phyloP scores from a whole-genome alignment of 345 rosid species.

The Carallia brachiata region DNA sequence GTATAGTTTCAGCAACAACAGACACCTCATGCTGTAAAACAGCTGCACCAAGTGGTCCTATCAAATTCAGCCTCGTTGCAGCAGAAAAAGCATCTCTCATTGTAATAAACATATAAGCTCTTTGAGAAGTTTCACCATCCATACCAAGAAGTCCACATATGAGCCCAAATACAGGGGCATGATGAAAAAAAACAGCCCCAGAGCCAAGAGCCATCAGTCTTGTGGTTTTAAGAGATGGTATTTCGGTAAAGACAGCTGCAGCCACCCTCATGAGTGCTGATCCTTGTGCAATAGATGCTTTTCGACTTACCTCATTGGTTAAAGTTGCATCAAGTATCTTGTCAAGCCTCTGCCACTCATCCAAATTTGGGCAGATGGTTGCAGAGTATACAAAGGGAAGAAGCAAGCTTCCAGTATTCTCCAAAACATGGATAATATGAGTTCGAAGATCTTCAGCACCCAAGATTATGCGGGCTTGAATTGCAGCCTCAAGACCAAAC shows the following conservation, averaged over 20 bases:
- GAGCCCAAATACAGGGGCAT: slow-evolving; percentile 80
- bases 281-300: slow-evolving; percentile 76
- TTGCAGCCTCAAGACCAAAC: slow-evolving; percentile 78
- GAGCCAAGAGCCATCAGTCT: slow-evolving; percentile 44
- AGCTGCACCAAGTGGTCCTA: slow-evolving; percentile 78
- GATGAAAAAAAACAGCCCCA: slow-evolving; percentile 50
- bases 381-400: slow-evolving; percentile 77
- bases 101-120: slow-evolving; percentile 74
- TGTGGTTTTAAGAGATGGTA: slow-evolving; percentile 49
- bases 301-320: slow-evolving; percentile 68
- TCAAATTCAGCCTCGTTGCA: slow-evolving; percentile 78
- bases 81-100: slow-evolving; percentile 78
- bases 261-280: slow-evolving; percentile 76
- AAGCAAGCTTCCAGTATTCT: slow-evolving; percentile 68
- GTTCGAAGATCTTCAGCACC: slow-evolving; percentile 48
- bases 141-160: slow-evolving; percentile 72
- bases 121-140: slow-evolving; percentile 58
- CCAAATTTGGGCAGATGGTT: slow-evolving; percentile 39
- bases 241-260: slow-evolving; percentile 60
- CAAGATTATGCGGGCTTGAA: slow-evolving; percentile 56
- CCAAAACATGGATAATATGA: slow-evolving; percentile 47
- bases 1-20: slow-evolving; percentile 51
- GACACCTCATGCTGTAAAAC: slow-evolving; percentile 77
- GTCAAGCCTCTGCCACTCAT: slow-evolving; percentile 53
- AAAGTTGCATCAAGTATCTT: slow-evolving; percentile 58